Base-by-base conservation (phyloP, 768 basidiomycete genomes). In the Megacollybia marginata region DNA sequence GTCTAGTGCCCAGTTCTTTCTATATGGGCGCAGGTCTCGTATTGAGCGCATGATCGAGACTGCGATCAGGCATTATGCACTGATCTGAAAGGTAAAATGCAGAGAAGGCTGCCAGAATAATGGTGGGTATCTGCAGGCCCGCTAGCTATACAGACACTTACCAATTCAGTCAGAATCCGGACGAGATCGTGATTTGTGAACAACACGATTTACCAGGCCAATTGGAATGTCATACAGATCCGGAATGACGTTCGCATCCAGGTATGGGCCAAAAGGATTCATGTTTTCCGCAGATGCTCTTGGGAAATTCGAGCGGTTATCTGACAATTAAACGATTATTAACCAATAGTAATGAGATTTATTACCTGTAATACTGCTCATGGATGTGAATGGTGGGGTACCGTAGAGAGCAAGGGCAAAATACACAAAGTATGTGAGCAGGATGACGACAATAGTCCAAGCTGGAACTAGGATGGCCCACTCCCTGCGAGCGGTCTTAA, bases 401-500 rank as follows among this genome's bases (percentile, higher is more conserved):
- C 71, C 72, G 38, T 76, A 74, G 12, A 92, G 65, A 2, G 89
- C 88, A 54, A 93, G 69, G 7, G 86, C 76, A 56, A 84, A 83
- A 61, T 93, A 92, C 6, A 75, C 71, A 58, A 81, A 75, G 63
- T 92, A 93, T 6, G 88, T 85, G 52, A 87, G 73, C 47, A 92
- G 75, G 47, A 82, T 76, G 9, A 83, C 54, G 46, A 92, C 68
- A 47, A 88, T 69, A 10, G 85, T 75, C 69, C 85, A 93, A 5
- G 92, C 78, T 23, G 92, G 92, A 15, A 92, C 58, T 16, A 92
- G 76, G 23, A 93, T 57, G 23, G 88, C 78, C 91, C 92, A 93
- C 71, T 93, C 89, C 16, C 91, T 92, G 54, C 15, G 13, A 28
- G 28, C 33, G 50, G 44, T 51, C 4, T 15, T 40, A 15, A 40